A percentile compares a stretch with the other conserved stretches of the same genome.
Conservation (phyloP, 768 basidiomycete species). For the Lactarius akahatsu region DNA sequence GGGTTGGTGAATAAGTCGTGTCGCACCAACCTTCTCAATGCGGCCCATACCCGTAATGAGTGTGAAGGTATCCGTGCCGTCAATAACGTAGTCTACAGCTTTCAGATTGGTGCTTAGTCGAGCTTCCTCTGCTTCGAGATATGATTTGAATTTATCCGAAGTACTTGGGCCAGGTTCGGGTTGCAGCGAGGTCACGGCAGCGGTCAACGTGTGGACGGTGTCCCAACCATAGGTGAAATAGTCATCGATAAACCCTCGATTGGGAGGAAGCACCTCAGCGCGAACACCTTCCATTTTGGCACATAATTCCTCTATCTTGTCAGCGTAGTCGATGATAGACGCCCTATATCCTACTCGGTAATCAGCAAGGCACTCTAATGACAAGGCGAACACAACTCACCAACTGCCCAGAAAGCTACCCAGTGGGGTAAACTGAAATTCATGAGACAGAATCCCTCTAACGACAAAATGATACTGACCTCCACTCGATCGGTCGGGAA, state of each 20-base stretch:
- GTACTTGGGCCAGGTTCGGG: not conserved
- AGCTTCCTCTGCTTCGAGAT: slow-evolving; percentile 32
- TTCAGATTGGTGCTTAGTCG: slow-evolving; percentile 32
- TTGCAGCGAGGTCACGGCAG: slow-evolving; percentile 3
- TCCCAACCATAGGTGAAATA: slow-evolving; percentile 8
- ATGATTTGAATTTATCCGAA: slow-evolving; percentile 28
- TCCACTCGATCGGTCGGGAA: slow-evolving; percentile 35
- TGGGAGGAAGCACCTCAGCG: slow-evolving; percentile 14
- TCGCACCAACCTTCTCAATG: slow-evolving; percentile 33
- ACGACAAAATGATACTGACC: slow-evolving; percentile 6
- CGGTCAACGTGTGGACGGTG: slow-evolving; percentile 4
- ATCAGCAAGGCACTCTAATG: not conserved
- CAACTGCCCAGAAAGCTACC: slow-evolving; percentile 37
- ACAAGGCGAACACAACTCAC: not conserved
- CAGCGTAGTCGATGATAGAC: slow-evolving; percentile 22
- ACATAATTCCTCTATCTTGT: slow-evolving; percentile 19
- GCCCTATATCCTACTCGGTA: slow-evolving; percentile 14
- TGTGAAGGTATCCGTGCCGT: slow-evolving; percentile 34
- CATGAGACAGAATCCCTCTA: not conserved
- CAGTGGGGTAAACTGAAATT: slow-evolving; percentile 33
- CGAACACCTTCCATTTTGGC: slow-evolving; percentile 24
- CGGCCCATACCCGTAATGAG: slow-evolving; percentile 34
- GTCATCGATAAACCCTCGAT: not conserved
- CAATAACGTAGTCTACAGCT: slow-evolving; percentile 33
- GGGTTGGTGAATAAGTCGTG: no score